Evolutionary conservation across 2,329 filamentous ascomycete species (phyloP).

Genomic region (Apiospora marii): DNA sequence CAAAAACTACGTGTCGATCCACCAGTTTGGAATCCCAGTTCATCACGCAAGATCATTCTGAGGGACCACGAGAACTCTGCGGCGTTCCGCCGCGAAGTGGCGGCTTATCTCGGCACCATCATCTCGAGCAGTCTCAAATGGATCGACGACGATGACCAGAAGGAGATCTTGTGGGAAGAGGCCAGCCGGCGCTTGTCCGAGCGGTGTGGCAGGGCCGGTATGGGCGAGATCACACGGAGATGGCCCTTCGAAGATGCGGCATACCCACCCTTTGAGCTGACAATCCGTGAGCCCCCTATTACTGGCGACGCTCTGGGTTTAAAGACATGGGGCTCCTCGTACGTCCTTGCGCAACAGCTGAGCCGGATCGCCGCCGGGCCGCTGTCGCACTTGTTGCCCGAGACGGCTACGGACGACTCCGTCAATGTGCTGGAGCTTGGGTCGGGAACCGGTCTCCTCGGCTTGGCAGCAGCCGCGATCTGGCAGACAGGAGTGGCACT

Average conservation of each 20-base stretch:
- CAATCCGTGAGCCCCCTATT: slow-evolving; percentile 84
- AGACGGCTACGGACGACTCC: slow-evolving; percentile 34
- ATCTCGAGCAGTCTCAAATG: slow-evolving; percentile 72
- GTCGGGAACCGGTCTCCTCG: slow-evolving; percentile 89
- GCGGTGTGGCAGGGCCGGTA: slow-evolving; percentile 78
- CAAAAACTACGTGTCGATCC: slow-evolving; percentile 71
- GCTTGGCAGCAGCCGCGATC: slow-evolving; percentile 80
- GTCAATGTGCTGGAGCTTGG: slow-evolving; percentile 77
- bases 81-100: slow-evolving; percentile 59
- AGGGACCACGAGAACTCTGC: slow-evolving; percentile 51
- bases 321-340: slow-evolving; percentile 96
- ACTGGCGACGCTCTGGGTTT: slow-evolving; percentile 88
- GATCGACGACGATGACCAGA: slow-evolving; percentile 71
- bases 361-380: slow-evolving; percentile 53
- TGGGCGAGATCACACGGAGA: slow-evolving; percentile 63
- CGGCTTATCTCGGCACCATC: slow-evolving; percentile 73
- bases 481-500: slow-evolving; percentile 73
- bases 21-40: slow-evolving; percentile 68
- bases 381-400: slow-evolving; percentile 54
- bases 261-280: slow-evolving; percentile 64
- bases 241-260: slow-evolving; percentile 58
- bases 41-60: slow-evolving; percentile 50
- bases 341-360: slow-evolving; percentile 80
- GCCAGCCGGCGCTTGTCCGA: slow-evolving; percentile 85
- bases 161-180: slow-evolving; percentile 77